phyloP scores from a whole-genome alignment of 495 filamentous ascomycete genomes.

The Glonium stellatum region DNA sequence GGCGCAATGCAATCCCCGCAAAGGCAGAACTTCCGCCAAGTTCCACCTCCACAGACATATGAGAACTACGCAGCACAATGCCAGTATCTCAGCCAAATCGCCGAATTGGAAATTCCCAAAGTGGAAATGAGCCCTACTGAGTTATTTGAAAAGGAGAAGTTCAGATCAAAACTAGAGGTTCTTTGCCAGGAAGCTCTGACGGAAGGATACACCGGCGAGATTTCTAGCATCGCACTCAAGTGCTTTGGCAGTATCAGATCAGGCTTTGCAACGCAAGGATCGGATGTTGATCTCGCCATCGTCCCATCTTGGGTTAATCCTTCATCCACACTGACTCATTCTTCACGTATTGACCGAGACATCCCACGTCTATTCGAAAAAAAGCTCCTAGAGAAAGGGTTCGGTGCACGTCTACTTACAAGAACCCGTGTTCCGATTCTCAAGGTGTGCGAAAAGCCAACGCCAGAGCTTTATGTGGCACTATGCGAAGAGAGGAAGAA shows the following conservation, averaged over 20 bases:
- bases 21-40: neutral
- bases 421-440: constrained; percentile 75
- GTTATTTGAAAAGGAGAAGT: constrained; percentile 54
- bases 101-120: constrained; percentile 26
- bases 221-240: constrained; percentile 49
- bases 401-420: constrained; percentile 62
- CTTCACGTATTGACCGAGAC: constrained; percentile 17
- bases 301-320: constrained; percentile 42
- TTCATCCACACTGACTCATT: neutral
- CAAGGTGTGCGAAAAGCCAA: constrained; percentile 66
- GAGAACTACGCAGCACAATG: constrained; percentile 21
- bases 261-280: constrained; percentile 64
- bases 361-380: constrained; percentile 59
- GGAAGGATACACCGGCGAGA: constrained; percentile 39
- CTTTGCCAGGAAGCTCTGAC: constrained; percentile 50
- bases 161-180: constrained; percentile 50
- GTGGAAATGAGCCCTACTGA: constrained; percentile 41
- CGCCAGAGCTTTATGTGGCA: constrained; percentile 42
- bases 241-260: constrained; percentile 68
- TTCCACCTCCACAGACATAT: neutral
- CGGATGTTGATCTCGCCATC: constrained; percentile 70
- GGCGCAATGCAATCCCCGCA: constrained; percentile 2
- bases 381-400: constrained; percentile 58
- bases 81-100: constrained; percentile 33
- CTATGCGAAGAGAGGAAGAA: constrained; percentile 52